Conservation (phyloP, 345 rosid genomes). For the Corchorus capsularis region DNA sequence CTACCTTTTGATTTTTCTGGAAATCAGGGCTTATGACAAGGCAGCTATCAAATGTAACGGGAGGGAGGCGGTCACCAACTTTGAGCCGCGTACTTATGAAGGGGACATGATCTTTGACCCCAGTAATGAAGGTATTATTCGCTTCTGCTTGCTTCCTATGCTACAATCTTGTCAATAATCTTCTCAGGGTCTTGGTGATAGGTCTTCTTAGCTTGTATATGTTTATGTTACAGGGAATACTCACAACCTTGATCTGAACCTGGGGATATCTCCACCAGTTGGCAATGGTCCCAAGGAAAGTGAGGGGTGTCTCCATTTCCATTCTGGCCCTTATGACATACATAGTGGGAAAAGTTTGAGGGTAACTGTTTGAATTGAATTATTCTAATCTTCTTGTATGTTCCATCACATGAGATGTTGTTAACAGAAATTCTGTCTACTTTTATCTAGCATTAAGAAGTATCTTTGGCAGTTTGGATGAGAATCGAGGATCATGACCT, state of each 20-base stretch:
- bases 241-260: constrained; percentile 71
- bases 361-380: constrained; percentile 38
- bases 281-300: constrained; percentile 49
- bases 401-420: background rate
- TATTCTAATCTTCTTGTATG: background rate
- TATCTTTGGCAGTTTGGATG: background rate
- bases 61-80: constrained; percentile 93
- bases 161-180: background rate
- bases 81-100: constrained; percentile 70
- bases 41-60: constrained; percentile 91
- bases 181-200: constrained; percentile 18
- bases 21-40: constrained; percentile 94
- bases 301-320: constrained; percentile 42
- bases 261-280: constrained; percentile 73
- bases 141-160: background rate
- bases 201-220: constrained; percentile 32
- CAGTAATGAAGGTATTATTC: constrained; percentile 53
- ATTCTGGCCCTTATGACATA: constrained; percentile 35
- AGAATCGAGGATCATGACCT: background rate
- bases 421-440: background rate
- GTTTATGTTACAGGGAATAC: constrained; percentile 35
- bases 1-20: constrained; percentile 59
- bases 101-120: constrained; percentile 55
- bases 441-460: background rate
- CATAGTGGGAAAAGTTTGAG: constrained; percentile 41